Percentiles rank a stretch among this genome's conserved stretches.
These are phyloP conservation scores for Blastobotrys americana DNA, from an alignment of 805 yeast genomes.

Conservation along the genomic window DNA sequence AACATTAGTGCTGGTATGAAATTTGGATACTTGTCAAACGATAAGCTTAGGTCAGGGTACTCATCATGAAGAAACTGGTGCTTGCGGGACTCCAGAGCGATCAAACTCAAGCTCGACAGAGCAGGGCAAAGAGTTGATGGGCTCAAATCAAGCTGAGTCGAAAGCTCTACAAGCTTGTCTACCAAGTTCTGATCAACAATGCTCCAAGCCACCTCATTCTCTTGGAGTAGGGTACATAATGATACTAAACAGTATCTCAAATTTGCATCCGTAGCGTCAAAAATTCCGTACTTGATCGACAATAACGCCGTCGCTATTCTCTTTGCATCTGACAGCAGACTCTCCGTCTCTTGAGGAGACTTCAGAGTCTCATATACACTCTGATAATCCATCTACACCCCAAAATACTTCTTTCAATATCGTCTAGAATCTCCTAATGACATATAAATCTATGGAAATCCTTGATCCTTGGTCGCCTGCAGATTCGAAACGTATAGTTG, in stretches of 20 bases:
- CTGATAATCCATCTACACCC: slow-evolving; percentile 15
- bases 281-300: slow-evolving; percentile 20
- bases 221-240: slow-evolving; percentile 12
- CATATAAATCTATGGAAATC: too few species aligned
- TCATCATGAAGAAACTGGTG: slow-evolving; percentile 2
- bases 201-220: slow-evolving; percentile 18
- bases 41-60: slow-evolving; percentile 7
- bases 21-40: slow-evolving; percentile 11
- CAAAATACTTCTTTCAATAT: too few species aligned
- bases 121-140: slow-evolving; percentile 17
- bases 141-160: slow-evolving; percentile 9
- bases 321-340: slow-evolving; percentile 17
- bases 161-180: slow-evolving; percentile 12
- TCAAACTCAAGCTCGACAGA: slow-evolving; percentile 14
- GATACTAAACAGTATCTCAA: slow-evolving; percentile 14
- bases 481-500: too few species aligned
- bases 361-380: slow-evolving; percentile 13
- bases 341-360: slow-evolving; percentile 16
- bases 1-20: slow-evolving; percentile 15
- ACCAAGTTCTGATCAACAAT: slow-evolving; percentile 18
- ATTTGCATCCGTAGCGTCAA: slow-evolving; percentile 14
- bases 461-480: too few species aligned
- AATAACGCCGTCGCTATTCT: slow-evolving; percentile 19
- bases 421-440: too few species aligned
- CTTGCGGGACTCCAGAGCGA: slow-evolving; percentile 16